phyloP scores from a whole-genome alignment of 495 filamentous ascomycete genomes.

The Sabuloglossum arenarium region DNA sequence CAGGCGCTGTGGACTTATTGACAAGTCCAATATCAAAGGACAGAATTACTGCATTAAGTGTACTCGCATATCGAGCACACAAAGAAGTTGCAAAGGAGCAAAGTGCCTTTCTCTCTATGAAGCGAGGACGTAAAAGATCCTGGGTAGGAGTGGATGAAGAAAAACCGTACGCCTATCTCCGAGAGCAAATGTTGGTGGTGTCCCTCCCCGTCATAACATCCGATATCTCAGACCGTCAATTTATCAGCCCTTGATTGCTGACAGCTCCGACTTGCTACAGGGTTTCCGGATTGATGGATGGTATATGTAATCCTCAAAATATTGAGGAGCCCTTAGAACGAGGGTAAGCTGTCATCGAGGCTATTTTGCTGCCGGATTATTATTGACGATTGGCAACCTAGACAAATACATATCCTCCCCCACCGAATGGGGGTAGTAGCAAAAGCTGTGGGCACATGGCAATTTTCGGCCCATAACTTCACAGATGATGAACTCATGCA shows the following conservation, averaged over 20 bases:
- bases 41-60: constrained; percentile 47
- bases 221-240: neutral
- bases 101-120: constrained; percentile 40
- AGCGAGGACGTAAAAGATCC: constrained; percentile 58
- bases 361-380: neutral
- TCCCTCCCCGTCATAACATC: neutral
- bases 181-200: constrained; percentile 45
- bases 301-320: constrained; percentile 63
- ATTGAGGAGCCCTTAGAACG: constrained; percentile 30
- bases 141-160: constrained; percentile 81
- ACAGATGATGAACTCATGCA: constrained; percentile 73
- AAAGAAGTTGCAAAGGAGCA: constrained; percentile 49
- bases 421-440: constrained; percentile 31
- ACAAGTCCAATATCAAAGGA: constrained; percentile 50
- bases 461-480: constrained; percentile 75
- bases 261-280: constrained; percentile 20
- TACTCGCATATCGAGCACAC: constrained; percentile 65
- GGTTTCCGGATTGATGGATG: constrained; percentile 80
- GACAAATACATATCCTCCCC: constrained; percentile 1
- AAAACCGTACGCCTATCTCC: constrained; percentile 72
- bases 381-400: constrained; percentile 1
- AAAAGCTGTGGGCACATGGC: constrained; percentile 56
- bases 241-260: neutral
- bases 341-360: constrained; percentile 12
- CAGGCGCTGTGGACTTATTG: constrained; percentile 70